Evolutionary conservation across 1,139 yeast species (phyloP).

Genomic region (Suhomyces wounanorum): DNA sequence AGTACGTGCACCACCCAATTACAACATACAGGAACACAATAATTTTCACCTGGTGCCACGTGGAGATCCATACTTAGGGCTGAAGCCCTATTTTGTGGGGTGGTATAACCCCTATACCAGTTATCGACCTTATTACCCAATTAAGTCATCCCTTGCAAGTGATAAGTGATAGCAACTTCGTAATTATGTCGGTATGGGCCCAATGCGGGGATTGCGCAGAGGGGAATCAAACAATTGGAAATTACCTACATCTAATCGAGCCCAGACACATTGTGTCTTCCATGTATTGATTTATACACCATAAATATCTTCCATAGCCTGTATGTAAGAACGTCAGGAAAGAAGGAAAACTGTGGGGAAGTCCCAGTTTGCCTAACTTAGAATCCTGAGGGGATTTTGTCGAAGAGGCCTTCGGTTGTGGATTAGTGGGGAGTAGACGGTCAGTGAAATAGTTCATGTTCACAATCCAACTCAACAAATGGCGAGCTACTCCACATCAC

Average conservation of each 20-base stretch:
- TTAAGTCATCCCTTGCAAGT: constrained; percentile 1
- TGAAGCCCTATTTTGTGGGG: constrained; percentile 9
- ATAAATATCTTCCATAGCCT: constrained; percentile 6
- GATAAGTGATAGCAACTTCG: constrained; percentile 4
- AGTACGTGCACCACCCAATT: not conserved
- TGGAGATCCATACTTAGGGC: constrained; percentile 5
- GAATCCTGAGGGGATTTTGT: not conserved
- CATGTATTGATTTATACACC: constrained; percentile 8
- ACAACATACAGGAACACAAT: not conserved
- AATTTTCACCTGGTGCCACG: not conserved
- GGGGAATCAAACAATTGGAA: not conserved
- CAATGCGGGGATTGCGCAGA: constrained; percentile 1
- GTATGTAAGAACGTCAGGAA: constrained; percentile 6
- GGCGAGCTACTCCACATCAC: not conserved
- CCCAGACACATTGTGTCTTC: constrained; percentile 3
- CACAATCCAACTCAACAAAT: not conserved
- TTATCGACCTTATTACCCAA: constrained; percentile 6
- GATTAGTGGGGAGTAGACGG: not conserved
- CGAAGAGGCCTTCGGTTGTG: not conserved
- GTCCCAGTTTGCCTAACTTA: not conserved
- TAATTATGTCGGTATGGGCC: not conserved
- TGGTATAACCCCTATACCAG: not conserved
- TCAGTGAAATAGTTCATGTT: not conserved
- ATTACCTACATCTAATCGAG: not conserved
- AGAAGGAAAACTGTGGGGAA: constrained; percentile 5